Conservation (phyloP, 352 stramenopile species). For the Phytophthora brassicae region DNA sequence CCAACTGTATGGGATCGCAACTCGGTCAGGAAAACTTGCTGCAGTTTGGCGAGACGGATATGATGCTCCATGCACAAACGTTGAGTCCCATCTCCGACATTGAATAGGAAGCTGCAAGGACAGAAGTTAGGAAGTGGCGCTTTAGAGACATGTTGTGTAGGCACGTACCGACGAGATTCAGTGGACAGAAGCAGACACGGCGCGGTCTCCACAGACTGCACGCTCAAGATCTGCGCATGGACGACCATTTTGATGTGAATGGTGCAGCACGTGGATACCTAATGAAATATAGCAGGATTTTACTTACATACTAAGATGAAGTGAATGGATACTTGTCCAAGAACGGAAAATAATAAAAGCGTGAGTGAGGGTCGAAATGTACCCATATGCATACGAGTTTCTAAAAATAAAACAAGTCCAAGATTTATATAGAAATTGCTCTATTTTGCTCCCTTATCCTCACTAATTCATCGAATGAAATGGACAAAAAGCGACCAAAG, state of each 20-base stretch:
- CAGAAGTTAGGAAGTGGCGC: slow-evolving; percentile 6
- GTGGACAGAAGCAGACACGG: slow-evolving; percentile 73
- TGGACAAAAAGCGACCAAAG: slow-evolving; percentile 20
- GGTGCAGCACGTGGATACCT: background rate
- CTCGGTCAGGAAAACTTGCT: slow-evolving; percentile 86
- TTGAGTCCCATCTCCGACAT: slow-evolving; percentile 89
- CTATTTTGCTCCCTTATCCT: too few relatives aligned
- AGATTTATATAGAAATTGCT: too few relatives aligned
- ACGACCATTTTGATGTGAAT: slow-evolving; percentile 58
- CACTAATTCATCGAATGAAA: too few relatives aligned
- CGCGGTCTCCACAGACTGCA: slow-evolving; percentile 71
- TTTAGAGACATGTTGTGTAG: background rate
- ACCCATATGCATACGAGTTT: too few relatives aligned
- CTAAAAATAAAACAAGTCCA: too few relatives aligned
- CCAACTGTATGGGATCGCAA: slow-evolving; percentile 77
- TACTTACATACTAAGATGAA: background rate
- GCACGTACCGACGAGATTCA: slow-evolving; percentile 52
- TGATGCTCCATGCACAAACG: slow-evolving; percentile 92
- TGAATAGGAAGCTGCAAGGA: slow-evolving; percentile 80
- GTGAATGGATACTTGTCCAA: background rate
- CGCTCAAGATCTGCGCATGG: slow-evolving; percentile 75
- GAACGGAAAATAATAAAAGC: background rate
- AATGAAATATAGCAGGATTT: background rate
- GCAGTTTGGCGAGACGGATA: slow-evolving; percentile 81
- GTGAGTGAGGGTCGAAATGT: too few relatives aligned